Evolutionary conservation across 768 basidiomycete genomes (phyloP).

Genomic region (Tephrocybe sp.): DNA sequence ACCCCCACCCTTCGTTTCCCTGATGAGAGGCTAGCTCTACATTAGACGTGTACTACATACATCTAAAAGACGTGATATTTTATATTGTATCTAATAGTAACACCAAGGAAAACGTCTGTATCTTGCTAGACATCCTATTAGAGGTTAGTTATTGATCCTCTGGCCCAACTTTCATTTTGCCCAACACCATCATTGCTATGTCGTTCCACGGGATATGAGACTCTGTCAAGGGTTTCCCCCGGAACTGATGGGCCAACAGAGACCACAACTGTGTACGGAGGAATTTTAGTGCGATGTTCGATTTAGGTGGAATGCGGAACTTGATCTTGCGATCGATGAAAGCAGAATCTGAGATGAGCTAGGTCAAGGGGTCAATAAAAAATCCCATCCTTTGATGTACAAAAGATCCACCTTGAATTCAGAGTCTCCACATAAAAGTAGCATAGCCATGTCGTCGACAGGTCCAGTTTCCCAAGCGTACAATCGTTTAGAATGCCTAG

Average conservation of each 20-base stretch:
- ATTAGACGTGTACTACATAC: too few relatives aligned
- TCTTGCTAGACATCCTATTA: not conserved
- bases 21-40: too few relatives aligned
- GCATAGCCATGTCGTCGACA: conserved; percentile 76
- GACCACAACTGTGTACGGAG: conserved; percentile 62
- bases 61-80: too few relatives aligned
- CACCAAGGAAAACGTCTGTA: not conserved
- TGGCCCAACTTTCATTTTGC: conserved; percentile 44
- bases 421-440: conserved; percentile 85
- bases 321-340: conserved; percentile 85
- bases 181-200: conserved; percentile 59
- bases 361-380: not conserved
- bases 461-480: conserved; percentile 95
- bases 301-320: conserved; percentile 66
- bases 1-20: too few relatives aligned
- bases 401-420: conserved; percentile 67
- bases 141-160: conserved; percentile 12
- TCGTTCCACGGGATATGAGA: conserved; percentile 73
- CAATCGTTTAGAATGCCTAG: conserved; percentile 89
- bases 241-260: conserved; percentile 65
- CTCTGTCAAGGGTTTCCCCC: conserved; percentile 54
- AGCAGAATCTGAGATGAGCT: conserved; percentile 73
- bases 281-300: conserved; percentile 75
- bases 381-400: not conserved
- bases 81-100: too few relatives aligned